Evolutionary conservation across 1,139 yeast species (phyloP), one percentile per base, ranked within the genome.

Genomic region (Saccharomyces pastorianus): DNA sequence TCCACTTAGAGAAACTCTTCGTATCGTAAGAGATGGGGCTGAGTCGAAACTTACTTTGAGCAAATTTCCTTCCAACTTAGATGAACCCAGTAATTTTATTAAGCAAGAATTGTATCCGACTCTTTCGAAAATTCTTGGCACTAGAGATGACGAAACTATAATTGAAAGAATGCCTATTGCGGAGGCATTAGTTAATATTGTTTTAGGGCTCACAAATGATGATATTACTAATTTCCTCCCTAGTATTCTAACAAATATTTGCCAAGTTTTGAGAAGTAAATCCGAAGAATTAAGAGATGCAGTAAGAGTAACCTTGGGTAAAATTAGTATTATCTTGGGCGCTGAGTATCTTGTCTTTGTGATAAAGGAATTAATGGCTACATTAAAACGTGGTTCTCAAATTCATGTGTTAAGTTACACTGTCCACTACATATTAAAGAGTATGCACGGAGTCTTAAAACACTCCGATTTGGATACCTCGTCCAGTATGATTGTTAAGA

Each of bases 321-420:
- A 79, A 61, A 82, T 90, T 55, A 76, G 88, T 1, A 63, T 71
- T 1, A 75, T 80, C 29, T 75, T 93, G 47, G 98, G 98, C 0
- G 77, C 96, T 0, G 71, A 73, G 46, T 91, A 90, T 67, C 74
- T 93, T 56, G 77, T 79, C 55, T 89, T 89, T 64, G 80, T 93
- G 55, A 72, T 93, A 34, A 80, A 80, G 57, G 98, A 93, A 67
- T 77, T 95, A 65, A 84, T 81, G 59, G 73, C 85, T 25, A 95
- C 98, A 0, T 76, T 93, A 55, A 79, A 86, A 7, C 79, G 95
- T 64, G 99, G 99, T 47, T 88, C 96, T 7, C 99, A 95, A 68
- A 81, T 90, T 54, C 99, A 95, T 71, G 91, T 95, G 56, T 79
- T 95, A 65, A 90, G 97, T 65, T 93, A 76, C 71, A 88, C 97